A percentile compares a stretch with the other conserved stretches of the same genome.
These are phyloP conservation scores for Tuber aestivum DNA, from an alignment of 495 filamentous ascomycete genomes.

Conservation along the genomic window DNA sequence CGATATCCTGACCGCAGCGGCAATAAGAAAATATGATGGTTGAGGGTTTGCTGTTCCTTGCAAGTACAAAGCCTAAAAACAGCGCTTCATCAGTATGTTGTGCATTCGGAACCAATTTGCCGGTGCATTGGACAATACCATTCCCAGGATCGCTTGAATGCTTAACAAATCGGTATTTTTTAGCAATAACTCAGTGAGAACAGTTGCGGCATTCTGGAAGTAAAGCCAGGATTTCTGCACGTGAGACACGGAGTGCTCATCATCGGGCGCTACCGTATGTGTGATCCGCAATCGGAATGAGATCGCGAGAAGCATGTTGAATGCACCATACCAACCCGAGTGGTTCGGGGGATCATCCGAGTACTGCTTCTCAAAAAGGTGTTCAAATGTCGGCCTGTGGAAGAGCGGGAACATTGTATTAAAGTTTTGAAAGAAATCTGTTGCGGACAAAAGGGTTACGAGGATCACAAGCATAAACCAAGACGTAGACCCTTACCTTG, in stretches of 20 bases:
- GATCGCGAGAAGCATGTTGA: slow-evolving; percentile 90
- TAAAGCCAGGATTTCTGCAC: slow-evolving; percentile 83
- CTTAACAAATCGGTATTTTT: slow-evolving; percentile 92
- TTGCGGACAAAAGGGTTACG: slow-evolving; percentile 5
- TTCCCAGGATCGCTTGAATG: slow-evolving; percentile 92
- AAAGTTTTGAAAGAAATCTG: slow-evolving; percentile 93
- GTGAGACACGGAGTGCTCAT: slow-evolving; percentile 52
- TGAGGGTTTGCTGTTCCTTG: slow-evolving; percentile 97
- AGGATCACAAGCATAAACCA: slow-evolving; percentile 16
- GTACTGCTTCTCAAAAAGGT: slow-evolving; percentile 87
- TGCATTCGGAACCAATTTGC: not conserved
- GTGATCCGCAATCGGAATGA: slow-evolving; percentile 89
- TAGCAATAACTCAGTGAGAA: slow-evolving; percentile 86
- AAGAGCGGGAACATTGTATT: slow-evolving; percentile 98
- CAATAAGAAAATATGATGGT: slow-evolving; percentile 86
- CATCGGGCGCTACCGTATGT: slow-evolving; percentile 82
- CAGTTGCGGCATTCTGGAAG: slow-evolving; percentile 91
- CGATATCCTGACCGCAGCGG: slow-evolving; percentile 83
- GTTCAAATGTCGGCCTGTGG: slow-evolving; percentile 97
- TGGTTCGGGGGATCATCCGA: slow-evolving; percentile 88
- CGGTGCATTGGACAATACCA: slow-evolving; percentile 51
- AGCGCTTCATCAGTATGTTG: not conserved
- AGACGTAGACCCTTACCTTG: slow-evolving; percentile 46
- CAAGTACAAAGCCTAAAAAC: slow-evolving; percentile 69
- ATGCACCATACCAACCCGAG: slow-evolving; percentile 95